Evolutionary conservation across 2,329 filamentous ascomycete species (phyloP).

Genomic region (Tolypocladium sp.): DNA sequence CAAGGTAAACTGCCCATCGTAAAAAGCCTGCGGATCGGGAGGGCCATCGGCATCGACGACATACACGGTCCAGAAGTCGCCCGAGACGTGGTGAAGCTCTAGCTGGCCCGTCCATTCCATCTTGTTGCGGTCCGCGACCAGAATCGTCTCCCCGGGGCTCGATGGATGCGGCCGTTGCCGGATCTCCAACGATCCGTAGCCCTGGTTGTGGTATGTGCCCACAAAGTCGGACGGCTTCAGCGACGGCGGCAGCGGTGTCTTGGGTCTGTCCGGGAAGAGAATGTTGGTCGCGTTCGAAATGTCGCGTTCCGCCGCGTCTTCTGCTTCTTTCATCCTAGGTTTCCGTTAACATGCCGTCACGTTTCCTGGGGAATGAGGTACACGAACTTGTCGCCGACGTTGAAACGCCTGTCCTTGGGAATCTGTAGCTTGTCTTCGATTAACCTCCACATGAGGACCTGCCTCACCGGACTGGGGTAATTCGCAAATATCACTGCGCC

Average conservation of each 20-base stretch:
- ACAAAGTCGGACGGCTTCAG: constrained; percentile 20
- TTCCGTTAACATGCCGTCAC: neutral
- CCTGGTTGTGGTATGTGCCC: constrained; percentile 35
- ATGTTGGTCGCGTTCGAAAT: constrained; percentile 17
- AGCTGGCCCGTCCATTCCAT: constrained; percentile 10
- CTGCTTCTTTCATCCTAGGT: neutral
- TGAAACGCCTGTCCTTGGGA: constrained; percentile 9
- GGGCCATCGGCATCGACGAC: neutral
- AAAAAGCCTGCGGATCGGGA: neutral
- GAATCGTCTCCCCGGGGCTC: constrained; percentile 5
- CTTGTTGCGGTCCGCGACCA: constrained; percentile 13
- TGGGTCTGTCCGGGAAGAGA: constrained; percentile 27
- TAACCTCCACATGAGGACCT: constrained; percentile 16
- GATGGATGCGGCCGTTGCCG: constrained; percentile 6
- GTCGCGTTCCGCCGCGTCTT: constrained; percentile 10
- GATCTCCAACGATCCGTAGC: constrained; percentile 21
- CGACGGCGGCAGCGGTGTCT: constrained; percentile 23
- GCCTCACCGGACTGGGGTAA: constrained; percentile 20
- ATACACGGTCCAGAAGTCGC: constrained; percentile 15
- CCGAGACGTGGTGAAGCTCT: constrained; percentile 16
- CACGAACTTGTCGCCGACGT: constrained; percentile 7
- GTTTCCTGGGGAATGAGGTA: neutral
- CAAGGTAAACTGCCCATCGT: constrained; percentile 6
- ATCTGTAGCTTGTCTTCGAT: constrained; percentile 20
- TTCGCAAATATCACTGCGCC: constrained; percentile 22